phyloP scores from a whole-genome alignment of 345 rosid species.

The Acer saccharum region DNA sequence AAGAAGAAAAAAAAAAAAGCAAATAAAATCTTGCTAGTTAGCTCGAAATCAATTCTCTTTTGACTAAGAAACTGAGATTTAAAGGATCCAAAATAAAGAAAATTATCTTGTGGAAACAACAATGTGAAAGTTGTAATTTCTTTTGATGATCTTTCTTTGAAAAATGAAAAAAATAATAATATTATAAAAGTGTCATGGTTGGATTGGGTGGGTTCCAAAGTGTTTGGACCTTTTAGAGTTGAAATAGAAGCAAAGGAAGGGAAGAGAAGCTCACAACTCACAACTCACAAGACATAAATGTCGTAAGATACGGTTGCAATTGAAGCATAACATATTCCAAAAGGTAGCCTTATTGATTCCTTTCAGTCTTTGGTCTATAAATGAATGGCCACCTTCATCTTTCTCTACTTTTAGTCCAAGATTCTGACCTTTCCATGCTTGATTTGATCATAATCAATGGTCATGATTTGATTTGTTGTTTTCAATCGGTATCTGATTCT shows the following conservation, averaged over 20 bases:
- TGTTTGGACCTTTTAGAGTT: not conserved
- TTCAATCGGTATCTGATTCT: constrained; percentile 18
- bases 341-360: not conserved
- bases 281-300: not conserved
- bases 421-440: not conserved
- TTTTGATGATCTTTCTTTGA: no score
- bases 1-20: not conserved
- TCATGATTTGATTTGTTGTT: not conserved
- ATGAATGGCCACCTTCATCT: not conserved
- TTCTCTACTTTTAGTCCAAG: not conserved
- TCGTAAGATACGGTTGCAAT: not conserved
- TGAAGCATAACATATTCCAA: constrained; percentile 11
- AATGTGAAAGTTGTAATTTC: no score
- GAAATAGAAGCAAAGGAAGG: no score
- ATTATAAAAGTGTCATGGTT: no score
- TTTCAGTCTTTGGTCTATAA: not conserved
- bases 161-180: no score
- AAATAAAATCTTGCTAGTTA: not conserved
- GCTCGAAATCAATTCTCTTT: not conserved
- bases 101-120: not conserved
- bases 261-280: no score
- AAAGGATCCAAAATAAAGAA: not conserved
- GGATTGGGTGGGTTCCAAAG: not conserved
- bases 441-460: not conserved
- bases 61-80: not conserved